Evolutionary conservation across 768 basidiomycete species (phyloP), one percentile per base, ranked within the genome.

Genomic region (Cyathus striatus): DNA sequence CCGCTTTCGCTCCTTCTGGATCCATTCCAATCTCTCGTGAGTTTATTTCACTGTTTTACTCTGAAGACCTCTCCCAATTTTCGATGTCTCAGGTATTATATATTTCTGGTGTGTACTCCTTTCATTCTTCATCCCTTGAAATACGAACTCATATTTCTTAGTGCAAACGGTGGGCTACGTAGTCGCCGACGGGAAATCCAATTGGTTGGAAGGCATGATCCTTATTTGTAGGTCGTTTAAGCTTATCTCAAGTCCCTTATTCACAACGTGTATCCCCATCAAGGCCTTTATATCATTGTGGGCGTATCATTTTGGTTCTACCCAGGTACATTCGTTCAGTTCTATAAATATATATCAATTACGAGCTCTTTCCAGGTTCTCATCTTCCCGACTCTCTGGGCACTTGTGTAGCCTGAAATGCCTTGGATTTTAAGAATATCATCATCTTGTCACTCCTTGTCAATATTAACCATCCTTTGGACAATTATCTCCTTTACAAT

Each of bases 181-280:
- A 17, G 77, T 94, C 4, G 76, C 80, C 38, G 94, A 96, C 51
- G 91, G 91, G 10, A 86, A 81, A 56, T 88, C 84, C 22, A 95
- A 94, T 60, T 96, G 92, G 70, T 70, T 96, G n/a, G 92, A 95
- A 61, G 90, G 90, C 18, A 62, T 81, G 52, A 81, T 90, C 43
- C 71, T 90, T n/a, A 77, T 90, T 44, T 79, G 83, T 60, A 61
- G 45, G 73, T 69, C 20, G 38, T 2, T 17, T 22, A 39, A 23
- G 23, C 18, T 10, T 22, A 26, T 14, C 12, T 18, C n/a, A 24
- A 21, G 13, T 41, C 16, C 5, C n/a, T 13, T n/a, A 6, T 27
- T 24, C 17, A 4, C 30, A 18, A 16, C 17, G n/a, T 46, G 6
- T 24, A 20, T 24, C n/a, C 16, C 42, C 22, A 43, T 21, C 1